Evolutionary conservation across 805 yeast genomes (phyloP).

Genomic region (Pichia californica): DNA sequence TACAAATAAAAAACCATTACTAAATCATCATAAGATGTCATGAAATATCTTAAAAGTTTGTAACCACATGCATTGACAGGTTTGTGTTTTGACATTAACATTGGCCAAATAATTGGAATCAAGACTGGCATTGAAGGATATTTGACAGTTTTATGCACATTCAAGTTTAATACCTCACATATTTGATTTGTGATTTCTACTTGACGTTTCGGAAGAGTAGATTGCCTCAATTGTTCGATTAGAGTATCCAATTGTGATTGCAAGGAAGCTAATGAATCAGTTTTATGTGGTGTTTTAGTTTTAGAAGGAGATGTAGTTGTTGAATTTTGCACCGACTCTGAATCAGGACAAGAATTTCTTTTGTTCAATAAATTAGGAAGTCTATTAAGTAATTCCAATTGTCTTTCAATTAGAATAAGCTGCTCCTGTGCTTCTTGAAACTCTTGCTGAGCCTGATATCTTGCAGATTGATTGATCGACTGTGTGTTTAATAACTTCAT

Average conservation of each 20-base stretch:
- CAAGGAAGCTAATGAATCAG: not conserved
- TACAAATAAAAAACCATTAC: conserved; percentile 3
- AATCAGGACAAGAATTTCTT: not conserved
- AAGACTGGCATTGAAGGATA: not conserved
- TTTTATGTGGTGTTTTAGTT: not conserved
- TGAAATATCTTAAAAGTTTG: conserved; percentile 8
- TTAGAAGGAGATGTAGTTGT: not conserved
- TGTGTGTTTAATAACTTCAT: conserved; percentile 2
- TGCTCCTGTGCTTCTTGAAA: conserved; percentile 5
- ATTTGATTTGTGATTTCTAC: conserved; percentile 8
- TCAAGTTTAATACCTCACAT: not conserved
- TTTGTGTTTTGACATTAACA: conserved; percentile 6
- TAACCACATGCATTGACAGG: conserved; percentile 8
- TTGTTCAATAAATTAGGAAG: not conserved
- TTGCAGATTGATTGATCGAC: not conserved
- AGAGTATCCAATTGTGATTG: not conserved
- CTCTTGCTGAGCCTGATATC: conserved; percentile 8
- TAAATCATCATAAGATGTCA: not conserved
- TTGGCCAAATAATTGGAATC: conserved; percentile 7
- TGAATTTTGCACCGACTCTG: not conserved
- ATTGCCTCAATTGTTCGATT: not conserved
- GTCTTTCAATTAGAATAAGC: conserved; percentile 2
- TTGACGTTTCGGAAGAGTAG: conserved; percentile 1
- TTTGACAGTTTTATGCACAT: not conserved
- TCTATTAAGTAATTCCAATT: conserved; percentile 3